Conservation (phyloP, 345 rosid species). For the Cardiospermum halicacabum region DNA sequence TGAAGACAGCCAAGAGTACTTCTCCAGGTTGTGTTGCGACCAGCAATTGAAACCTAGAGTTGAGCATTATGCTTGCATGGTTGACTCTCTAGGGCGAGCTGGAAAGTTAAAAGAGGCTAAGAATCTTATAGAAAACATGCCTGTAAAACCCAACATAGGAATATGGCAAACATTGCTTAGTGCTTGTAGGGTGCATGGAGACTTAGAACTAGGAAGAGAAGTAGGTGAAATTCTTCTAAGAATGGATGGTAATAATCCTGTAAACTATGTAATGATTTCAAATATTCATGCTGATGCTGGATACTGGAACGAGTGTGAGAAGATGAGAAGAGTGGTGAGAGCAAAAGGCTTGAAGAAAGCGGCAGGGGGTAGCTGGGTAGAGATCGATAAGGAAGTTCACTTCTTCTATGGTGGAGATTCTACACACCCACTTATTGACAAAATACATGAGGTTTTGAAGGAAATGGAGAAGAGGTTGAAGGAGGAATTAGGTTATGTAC, state of each 20-base stretch:
- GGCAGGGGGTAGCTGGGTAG: conserved; percentile 86
- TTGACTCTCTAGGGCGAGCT: conserved; percentile 80
- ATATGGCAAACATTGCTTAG: conserved; percentile 94
- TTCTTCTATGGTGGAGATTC: conserved; percentile 62
- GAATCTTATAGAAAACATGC: conserved; percentile 60
- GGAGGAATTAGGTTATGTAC: conserved; percentile 57
- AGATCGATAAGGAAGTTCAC: conserved; percentile 57
- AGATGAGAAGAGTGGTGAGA: conserved; percentile 44
- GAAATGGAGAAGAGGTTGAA: conserved; percentile 68
- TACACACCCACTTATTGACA: conserved; percentile 44
- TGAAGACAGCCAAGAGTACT: conserved; percentile 56
- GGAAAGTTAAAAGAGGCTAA: conserved; percentile 72
- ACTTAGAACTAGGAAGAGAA: conserved; percentile 59
- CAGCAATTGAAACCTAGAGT: conserved; percentile 40
- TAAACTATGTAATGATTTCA: conserved; percentile 78
- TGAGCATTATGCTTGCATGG: conserved; percentile 84
- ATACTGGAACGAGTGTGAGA: conserved; percentile 56
- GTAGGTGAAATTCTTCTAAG: conserved; percentile 53
- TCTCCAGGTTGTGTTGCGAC: conserved; percentile 43
- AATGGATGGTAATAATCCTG: conserved; percentile 58
- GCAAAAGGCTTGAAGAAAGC: conserved; percentile 60
- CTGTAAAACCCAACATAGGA: conserved; percentile 52
- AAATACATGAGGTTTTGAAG: conserved; percentile 46
- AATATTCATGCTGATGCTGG: conserved; percentile 76
- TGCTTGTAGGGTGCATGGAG: conserved; percentile 72